A percentile compares a stretch with the other conserved stretches of the same genome.
Conservation (phyloP, 2,329 filamentous ascomycete genomes). For the Verticillium longisporum region DNA sequence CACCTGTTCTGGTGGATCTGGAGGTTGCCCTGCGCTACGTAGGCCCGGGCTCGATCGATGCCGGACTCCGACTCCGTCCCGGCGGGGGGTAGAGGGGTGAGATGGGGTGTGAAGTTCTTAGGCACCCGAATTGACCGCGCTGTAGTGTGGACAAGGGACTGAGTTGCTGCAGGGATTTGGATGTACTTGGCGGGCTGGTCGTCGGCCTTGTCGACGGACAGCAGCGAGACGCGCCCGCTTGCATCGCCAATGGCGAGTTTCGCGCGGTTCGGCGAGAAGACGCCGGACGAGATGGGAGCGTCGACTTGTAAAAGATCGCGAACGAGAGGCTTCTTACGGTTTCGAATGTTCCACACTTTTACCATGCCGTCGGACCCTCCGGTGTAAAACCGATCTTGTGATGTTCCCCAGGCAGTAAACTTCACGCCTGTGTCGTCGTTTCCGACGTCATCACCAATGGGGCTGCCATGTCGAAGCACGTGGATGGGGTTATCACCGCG, state of each 20-base stretch:
- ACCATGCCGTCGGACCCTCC: slow-evolving; percentile 57
- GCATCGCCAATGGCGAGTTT: slow-evolving; percentile 54
- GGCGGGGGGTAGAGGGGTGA: slow-evolving; percentile 36
- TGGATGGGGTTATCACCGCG: slow-evolving; percentile 50
- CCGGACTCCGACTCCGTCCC: slow-evolving; percentile 19
- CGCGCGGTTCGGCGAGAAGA: slow-evolving; percentile 49
- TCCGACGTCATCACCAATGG: slow-evolving; percentile 29
- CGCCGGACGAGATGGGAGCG: slow-evolving; percentile 50
- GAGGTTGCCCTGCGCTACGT: slow-evolving; percentile 34
- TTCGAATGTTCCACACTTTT: slow-evolving; percentile 56
- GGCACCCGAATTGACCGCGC: slow-evolving; percentile 32
- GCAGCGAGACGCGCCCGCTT: slow-evolving; percentile 50
- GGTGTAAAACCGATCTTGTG: slow-evolving; percentile 52
- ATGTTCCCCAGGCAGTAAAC: slow-evolving; percentile 55
- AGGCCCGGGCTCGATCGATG: slow-evolving; percentile 18
- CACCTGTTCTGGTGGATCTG: slow-evolving; percentile 33
- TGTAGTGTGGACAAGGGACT: slow-evolving; percentile 13
- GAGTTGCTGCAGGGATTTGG: slow-evolving; percentile 24
- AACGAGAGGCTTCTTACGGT: slow-evolving; percentile 35
- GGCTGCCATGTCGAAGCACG: slow-evolving; percentile 44
- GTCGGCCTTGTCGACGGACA: slow-evolving; percentile 39
- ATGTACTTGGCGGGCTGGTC: slow-evolving; percentile 25
- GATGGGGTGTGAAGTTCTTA: slow-evolving; percentile 41
- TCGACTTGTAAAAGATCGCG: slow-evolving; percentile 46
- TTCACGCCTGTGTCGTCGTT: slow-evolving; percentile 56